Evolutionary conservation across 1,139 yeast species (phyloP), one percentile per base, ranked within the genome.

Genomic region (Saccharomyces hybrid): DNA sequence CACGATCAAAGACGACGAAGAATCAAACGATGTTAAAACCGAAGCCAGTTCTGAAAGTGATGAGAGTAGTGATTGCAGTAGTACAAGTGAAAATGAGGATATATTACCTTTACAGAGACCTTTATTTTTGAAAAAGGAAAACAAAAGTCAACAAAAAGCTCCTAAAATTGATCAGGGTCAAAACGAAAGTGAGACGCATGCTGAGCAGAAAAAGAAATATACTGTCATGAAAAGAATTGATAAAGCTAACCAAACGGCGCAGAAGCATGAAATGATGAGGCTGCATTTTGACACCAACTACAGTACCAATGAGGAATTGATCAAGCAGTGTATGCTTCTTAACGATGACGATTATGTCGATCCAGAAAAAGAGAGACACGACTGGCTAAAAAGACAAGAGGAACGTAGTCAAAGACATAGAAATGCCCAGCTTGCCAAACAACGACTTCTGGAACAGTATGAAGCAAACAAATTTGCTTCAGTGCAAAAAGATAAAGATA

Each of bases 261-360:
- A 53, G 23, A 53, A 54, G 7, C 49, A 55, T 23, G 60, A 57
- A 25, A 57, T 57, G 8, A 46, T 53, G 4, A 48, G 41, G 31
- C 29, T 38, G 11, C 54, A 52, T 31, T 27, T 61, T 2, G 58
- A 53, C 7, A 46, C 57, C 7, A 60, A 63, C 41, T 63, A 63
- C 49, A 56, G 61, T 16, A 60, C 69, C 2, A 66, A 67, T 32
- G 60, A 65, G 47, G 64, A 62, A 7, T 48, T 67, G 1, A 16
- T 63, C 28, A 55, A 55, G 28, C 58, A 56, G 46, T 60, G 63
- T 2, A 32, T 63, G 54, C 49, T 48, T 28, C 46, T 68, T 19
- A 60, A 66, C 53, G 67, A 65, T 50, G 58, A 66, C 51, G 71
- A 66, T 55, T 51, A 58, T 2, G 48, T 57, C 3, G 62, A 65